phyloP scores from a whole-genome alignment of 2,329 filamentous ascomycete genomes.

The Pseudodiploospora longispora region DNA sequence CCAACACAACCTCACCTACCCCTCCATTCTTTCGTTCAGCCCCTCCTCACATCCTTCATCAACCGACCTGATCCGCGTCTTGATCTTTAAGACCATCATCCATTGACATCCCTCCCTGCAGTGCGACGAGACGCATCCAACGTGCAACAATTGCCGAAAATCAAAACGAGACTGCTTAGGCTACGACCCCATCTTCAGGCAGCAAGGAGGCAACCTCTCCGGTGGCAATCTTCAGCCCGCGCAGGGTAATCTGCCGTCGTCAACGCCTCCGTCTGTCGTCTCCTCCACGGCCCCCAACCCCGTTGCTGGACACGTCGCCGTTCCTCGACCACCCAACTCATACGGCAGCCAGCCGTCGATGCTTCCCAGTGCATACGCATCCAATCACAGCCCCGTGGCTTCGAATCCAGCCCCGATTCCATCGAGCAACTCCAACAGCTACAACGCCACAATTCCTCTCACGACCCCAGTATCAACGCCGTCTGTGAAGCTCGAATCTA shows the following conservation, averaged over 20 bases:
- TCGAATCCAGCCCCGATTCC: constrained; percentile 22
- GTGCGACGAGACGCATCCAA: constrained; percentile 95
- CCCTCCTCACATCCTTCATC: constrained; percentile 1
- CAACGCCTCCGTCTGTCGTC: constrained; percentile 24
- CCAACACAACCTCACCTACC: background rate
- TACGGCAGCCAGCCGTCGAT: constrained; percentile 39
- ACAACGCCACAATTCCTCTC: constrained; percentile 22
- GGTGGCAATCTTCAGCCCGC: constrained; percentile 44
- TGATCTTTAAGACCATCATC: constrained; percentile 10
- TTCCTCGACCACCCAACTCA: constrained; percentile 26
- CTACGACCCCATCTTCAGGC: constrained; percentile 82
- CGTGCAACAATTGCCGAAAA: constrained; percentile 84
- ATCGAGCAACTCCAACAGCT: constrained; percentile 19
- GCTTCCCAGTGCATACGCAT: constrained; percentile 34
- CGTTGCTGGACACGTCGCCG: constrained; percentile 13
- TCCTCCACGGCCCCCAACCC: constrained; percentile 13
- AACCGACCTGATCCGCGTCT: background rate
- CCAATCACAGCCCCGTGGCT: constrained; percentile 12
- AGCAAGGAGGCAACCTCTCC: constrained; percentile 63
- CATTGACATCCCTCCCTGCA: constrained; percentile 33
- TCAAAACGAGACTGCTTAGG: constrained; percentile 80
- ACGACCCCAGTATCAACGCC: constrained; percentile 19
- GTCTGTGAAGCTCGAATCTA: constrained; percentile 28
- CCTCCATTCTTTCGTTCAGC: constrained; percentile 7
- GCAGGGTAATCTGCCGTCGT: constrained; percentile 23